phyloP scores from a whole-genome alignment of 2,329 filamentous ascomycete genomes.

The Sporothrix pseudoabietina region DNA sequence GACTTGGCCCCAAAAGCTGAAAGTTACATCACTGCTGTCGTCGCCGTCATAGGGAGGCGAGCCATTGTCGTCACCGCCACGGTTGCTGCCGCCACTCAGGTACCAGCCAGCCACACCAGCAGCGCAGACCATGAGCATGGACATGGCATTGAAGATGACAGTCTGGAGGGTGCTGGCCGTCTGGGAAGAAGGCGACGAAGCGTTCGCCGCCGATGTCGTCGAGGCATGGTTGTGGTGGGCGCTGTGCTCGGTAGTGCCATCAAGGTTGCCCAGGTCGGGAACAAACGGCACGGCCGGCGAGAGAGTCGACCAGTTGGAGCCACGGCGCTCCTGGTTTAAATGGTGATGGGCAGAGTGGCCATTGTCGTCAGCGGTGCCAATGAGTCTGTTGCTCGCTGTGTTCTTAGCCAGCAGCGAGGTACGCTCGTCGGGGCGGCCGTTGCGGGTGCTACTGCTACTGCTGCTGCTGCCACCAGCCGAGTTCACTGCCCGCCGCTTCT shows the following conservation, averaged over 20 bases:
- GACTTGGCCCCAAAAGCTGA: conserved; percentile 80
- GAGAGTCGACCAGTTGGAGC: conserved; percentile 63
- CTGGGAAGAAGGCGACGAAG: conserved; percentile 38
- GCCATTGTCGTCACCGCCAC: conserved; percentile 49
- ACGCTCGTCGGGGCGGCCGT: conserved; percentile 49
- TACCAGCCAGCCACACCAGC: conserved; percentile 88
- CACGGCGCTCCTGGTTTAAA: conserved; percentile 49
- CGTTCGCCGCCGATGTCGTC: not conserved
- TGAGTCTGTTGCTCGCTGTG: not conserved
- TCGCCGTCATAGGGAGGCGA: conserved; percentile 29
- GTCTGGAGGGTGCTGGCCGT: conserved; percentile 55
- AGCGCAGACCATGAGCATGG: conserved; percentile 77
- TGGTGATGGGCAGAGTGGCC: conserved; percentile 45
- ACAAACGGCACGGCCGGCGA: conserved; percentile 74
- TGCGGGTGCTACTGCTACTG: conserved; percentile 25
- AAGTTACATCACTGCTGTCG: conserved; percentile 54
- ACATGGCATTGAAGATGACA: conserved; percentile 71
- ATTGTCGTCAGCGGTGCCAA: conserved; percentile 37
- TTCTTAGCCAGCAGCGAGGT: conserved; percentile 47
- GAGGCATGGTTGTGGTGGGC: not conserved
- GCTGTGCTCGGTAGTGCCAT: not conserved
- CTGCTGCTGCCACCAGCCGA: conserved; percentile 37
- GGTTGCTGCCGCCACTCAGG: conserved; percentile 58
- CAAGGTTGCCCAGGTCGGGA: conserved; percentile 17
- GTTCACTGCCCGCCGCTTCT: conserved; percentile 26